A percentile compares a stretch with the other conserved stretches of the same genome.
These are phyloP conservation scores for Didymella pomorum DNA, from an alignment of 2,329 filamentous ascomycete species.

Conservation along the genomic window DNA sequence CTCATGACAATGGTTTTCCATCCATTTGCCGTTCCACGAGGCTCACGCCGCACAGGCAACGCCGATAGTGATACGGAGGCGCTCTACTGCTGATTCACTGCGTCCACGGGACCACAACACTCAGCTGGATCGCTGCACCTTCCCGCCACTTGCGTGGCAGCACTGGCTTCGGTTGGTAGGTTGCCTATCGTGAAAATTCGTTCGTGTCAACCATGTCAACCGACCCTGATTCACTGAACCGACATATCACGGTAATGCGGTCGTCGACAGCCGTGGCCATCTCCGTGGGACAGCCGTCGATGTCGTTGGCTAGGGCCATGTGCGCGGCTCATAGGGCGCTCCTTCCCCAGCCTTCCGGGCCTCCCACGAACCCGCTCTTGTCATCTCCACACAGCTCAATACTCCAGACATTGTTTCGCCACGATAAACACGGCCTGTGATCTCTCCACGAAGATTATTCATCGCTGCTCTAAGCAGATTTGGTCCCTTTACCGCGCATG, in stretches of 20 bases:
- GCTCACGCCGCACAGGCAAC: background rate
- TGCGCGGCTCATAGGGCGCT: background rate
- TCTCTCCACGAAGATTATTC: background rate
- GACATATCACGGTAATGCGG: background rate
- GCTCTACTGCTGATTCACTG: background rate
- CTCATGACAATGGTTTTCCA: background rate
- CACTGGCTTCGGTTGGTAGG: background rate
- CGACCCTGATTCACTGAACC: background rate
- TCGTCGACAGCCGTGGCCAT: background rate
- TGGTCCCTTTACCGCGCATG: background rate
- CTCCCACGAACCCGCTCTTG: background rate
- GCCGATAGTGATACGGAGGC: background rate
- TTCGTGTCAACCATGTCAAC: background rate
- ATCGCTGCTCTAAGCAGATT: background rate
- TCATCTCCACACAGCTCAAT: background rate
- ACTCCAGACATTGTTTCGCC: background rate
- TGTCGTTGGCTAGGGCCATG: background rate
- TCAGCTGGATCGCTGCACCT: background rate
- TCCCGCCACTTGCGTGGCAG: background rate
- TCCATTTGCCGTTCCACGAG: background rate
- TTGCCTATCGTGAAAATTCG: background rate
- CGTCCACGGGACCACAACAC: background rate
- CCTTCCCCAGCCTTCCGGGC: background rate
- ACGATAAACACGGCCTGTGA: constrained; percentile 4
- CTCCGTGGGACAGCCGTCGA: background rate